These are phyloP conservation scores for Tricholoma sp. DNA, from an alignment of 768 basidiomycete species.

Conservation along the genomic window DNA sequence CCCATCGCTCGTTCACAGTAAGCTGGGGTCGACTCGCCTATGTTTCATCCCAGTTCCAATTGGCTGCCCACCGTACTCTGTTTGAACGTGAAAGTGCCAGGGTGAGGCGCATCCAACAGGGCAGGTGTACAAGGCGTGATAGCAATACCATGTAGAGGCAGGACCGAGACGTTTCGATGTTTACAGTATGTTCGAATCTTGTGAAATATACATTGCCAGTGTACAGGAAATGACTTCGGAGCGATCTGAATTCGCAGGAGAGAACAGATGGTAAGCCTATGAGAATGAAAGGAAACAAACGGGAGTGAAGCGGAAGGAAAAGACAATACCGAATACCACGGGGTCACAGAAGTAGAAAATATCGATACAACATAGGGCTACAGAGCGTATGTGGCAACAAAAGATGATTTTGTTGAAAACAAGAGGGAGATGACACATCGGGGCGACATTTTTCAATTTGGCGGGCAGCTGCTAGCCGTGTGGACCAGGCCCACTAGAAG, in stretches of 20 bases:
- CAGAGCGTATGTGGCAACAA: not conserved
- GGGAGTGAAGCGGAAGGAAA: not conserved
- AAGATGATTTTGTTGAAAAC: not conserved
- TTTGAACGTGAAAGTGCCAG: conserved; percentile 15
- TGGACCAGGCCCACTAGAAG: conserved; percentile 19
- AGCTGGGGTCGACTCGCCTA: conserved; percentile 15
- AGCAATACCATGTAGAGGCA: not conserved
- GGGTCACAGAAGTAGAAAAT: not conserved
- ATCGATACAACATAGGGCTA: not conserved
- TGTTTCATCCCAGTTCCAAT: conserved; percentile 13
- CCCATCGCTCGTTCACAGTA: conserved; percentile 13
- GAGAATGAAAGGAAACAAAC: not conserved
- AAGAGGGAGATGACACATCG: not conserved
- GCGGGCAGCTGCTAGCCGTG: conserved; percentile 5
- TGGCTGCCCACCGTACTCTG: conserved; percentile 11
- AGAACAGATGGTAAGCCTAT: not conserved
- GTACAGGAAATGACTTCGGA: not conserved
- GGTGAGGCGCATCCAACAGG: conserved; percentile 12
- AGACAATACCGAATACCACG: not conserved
- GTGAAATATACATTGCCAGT: not conserved
- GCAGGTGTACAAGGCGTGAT: conserved; percentile 1
- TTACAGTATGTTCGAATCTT: not conserved
- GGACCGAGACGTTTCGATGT: not conserved
- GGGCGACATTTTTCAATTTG: not conserved
- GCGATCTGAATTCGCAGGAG: not conserved